A percentile compares a stretch with the other conserved stretches of the same genome.
Conservation (phyloP, 2,329 filamentous ascomycete species). For the Xylaria sp. region DNA sequence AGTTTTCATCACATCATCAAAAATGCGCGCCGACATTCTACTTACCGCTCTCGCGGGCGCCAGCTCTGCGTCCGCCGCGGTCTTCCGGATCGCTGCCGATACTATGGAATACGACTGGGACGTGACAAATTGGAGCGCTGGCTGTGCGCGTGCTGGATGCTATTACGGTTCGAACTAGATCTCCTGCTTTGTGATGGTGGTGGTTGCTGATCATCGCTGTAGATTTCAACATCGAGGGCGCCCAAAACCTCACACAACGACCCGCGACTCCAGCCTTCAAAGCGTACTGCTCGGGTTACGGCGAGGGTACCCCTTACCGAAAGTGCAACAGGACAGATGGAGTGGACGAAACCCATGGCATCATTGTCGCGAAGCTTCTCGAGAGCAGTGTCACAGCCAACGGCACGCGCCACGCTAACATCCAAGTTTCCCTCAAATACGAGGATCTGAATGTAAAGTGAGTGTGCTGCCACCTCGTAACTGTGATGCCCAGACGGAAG, state of each 20-base stretch:
- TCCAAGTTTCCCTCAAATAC: conserved; percentile 42
- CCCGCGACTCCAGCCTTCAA: conserved; percentile 40
- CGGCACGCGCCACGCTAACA: conserved; percentile 31
- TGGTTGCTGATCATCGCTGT: conserved; percentile 14
- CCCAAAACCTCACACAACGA: conserved; percentile 32
- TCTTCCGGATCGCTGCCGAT: conserved; percentile 34
- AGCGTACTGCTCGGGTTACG: conserved; percentile 40
- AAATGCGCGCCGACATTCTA: conserved; percentile 38
- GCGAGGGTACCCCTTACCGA: conserved; percentile 38
- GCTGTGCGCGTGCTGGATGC: conserved; percentile 29
- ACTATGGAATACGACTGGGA: conserved; percentile 36
- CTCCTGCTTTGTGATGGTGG: conserved; percentile 18
- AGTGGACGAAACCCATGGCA: conserved; percentile 30
- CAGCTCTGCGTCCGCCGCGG: conserved; percentile 29
- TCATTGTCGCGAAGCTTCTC: conserved; percentile 42
- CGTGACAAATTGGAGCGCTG: conserved; percentile 38
- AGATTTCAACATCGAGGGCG: conserved; percentile 43
- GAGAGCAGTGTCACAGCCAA: conserved; percentile 28
- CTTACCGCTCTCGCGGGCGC: conserved; percentile 33
- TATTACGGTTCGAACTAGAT: conserved; percentile 35
- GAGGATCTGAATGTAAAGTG: conserved; percentile 37
- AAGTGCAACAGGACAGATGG: conserved; percentile 35
- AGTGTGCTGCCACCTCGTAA: conserved; percentile 29
- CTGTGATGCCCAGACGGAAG: conserved; percentile 4
- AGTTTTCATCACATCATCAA: conserved; percentile 23